These are phyloP conservation scores for Russula brevipes DNA, from an alignment of 768 basidiomycete genomes.

Conservation along the genomic window DNA sequence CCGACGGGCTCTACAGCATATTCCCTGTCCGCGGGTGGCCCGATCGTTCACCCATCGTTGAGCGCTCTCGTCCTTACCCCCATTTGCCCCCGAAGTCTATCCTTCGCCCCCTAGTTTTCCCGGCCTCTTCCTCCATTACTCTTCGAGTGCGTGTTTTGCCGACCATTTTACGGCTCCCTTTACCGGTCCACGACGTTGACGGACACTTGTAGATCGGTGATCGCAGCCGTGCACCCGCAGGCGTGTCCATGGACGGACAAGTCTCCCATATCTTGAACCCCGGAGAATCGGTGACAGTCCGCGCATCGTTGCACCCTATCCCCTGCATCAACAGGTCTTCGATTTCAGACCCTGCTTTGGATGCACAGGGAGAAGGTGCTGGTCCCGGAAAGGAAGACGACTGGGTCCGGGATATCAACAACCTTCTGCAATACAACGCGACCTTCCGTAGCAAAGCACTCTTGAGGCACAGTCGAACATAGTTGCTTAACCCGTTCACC, in stretches of 20 bases:
- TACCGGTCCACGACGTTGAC: neutral
- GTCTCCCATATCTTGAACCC: constrained; percentile 76
- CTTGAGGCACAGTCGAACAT: constrained; percentile 66
- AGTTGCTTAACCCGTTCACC: neutral
- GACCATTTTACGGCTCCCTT: neutral
- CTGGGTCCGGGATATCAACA: constrained; percentile 97
- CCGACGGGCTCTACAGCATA: constrained; percentile 97
- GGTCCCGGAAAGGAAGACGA: constrained; percentile 82
- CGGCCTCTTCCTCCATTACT: constrained; percentile 70
- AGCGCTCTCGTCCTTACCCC: constrained; percentile 89
- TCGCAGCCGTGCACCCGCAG: constrained; percentile 78
- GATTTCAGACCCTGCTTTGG: constrained; percentile 48
- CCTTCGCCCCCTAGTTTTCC: constrained; percentile 91
- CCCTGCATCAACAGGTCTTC: constrained; percentile 90
- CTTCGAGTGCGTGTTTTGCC: constrained; percentile 49
- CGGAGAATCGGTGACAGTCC: constrained; percentile 80
- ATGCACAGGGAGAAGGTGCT: constrained; percentile 53
- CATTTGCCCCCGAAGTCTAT: constrained; percentile 91
- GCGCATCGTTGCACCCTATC: constrained; percentile 82
- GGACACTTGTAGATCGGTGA: constrained; percentile 62
- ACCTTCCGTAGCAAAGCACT: constrained; percentile 90
- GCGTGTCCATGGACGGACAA: constrained; percentile 91
- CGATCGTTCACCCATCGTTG: constrained; percentile 90
- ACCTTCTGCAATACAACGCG: constrained; percentile 89
- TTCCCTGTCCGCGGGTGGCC: constrained; percentile 91